Conservation (phyloP, 1,284 basidiomycete genomes). For the Ustilago esculenta region DNA sequence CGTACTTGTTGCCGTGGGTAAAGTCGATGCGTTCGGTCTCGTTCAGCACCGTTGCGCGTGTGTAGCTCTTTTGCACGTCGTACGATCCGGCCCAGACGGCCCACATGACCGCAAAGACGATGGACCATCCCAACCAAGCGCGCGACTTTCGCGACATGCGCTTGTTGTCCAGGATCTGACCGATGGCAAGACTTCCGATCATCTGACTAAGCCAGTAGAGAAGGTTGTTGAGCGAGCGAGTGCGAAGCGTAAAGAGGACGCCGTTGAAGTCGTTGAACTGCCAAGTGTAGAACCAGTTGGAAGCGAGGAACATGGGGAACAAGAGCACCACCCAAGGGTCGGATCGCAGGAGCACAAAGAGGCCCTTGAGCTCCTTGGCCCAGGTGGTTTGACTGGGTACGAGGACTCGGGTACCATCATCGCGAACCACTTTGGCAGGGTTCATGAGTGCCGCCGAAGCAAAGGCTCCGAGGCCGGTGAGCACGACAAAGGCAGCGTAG, state of each 20-base stretch:
- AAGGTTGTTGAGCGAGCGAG: conserved; percentile 68
- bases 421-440: conserved; percentile 50
- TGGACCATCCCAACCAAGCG: conserved; percentile 57
- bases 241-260: conserved; percentile 56
- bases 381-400: conserved; percentile 52
- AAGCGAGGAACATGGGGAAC: conserved; percentile 57
- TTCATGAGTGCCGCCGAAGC: conserved; percentile 41
- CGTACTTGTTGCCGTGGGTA: conserved; percentile 31
- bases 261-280: conserved; percentile 56
- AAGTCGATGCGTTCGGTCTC: conserved; percentile 47
- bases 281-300: conserved; percentile 64
- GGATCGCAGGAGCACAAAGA: conserved; percentile 42
- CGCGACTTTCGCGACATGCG: conserved; percentile 45
- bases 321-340: conserved; percentile 57
- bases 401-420: conserved; percentile 52
- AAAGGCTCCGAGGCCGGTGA: conserved; percentile 52
- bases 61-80: conserved; percentile 53
- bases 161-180: conserved; percentile 52
- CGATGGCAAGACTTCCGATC: conserved; percentile 51
- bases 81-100: conserved; percentile 61
- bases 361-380: conserved; percentile 49
- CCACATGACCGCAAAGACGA: conserved; percentile 53
- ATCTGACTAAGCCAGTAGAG: conserved; percentile 68
- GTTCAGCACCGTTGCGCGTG: conserved; percentile 22
- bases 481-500: conserved; percentile 55